Evolutionary conservation across 192 early-diverging fungal genomes (phyloP).

Genomic region (Phlyctochytrium arcticum): DNA sequence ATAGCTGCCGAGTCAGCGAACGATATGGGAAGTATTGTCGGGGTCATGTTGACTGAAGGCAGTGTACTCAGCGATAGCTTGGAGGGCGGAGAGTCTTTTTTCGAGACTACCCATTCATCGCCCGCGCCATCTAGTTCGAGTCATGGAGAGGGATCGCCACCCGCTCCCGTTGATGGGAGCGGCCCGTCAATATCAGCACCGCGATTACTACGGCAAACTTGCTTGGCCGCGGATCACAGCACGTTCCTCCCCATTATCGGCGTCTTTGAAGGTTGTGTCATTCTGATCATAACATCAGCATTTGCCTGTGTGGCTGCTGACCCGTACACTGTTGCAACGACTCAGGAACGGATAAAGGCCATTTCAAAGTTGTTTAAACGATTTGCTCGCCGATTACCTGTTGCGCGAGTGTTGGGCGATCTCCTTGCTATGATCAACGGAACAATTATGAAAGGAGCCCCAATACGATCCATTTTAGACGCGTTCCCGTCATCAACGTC

Average conservation of each 20-base stretch:
- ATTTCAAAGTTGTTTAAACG: background rate
- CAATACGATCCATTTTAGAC: too few relatives aligned
- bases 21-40: background rate
- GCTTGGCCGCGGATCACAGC: background rate
- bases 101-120: background rate
- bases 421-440: slow-evolving; percentile 5
- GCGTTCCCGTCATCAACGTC: too few relatives aligned
- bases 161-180: background rate
- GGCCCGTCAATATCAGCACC: too few relatives aligned
- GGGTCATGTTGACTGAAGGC: background rate
- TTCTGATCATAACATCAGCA: slow-evolving; percentile 12
- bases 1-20: slow-evolving; percentile 3
- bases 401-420: slow-evolving; percentile 2
- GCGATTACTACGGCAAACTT: too few relatives aligned
- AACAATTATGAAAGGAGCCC: background rate
- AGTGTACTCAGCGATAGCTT: too few relatives aligned
- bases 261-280: slow-evolving; percentile 5
- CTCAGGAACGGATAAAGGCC: background rate
- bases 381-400: background rate
- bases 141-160: background rate
- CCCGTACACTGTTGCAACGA: background rate
- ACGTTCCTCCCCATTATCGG: slow-evolving; percentile 5
- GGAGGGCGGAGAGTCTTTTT: too few relatives aligned
- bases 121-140: background rate
- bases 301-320: background rate